Conservation (phyloP, 148 eudicot genomes). For the Talinum fruticosum region DNA sequence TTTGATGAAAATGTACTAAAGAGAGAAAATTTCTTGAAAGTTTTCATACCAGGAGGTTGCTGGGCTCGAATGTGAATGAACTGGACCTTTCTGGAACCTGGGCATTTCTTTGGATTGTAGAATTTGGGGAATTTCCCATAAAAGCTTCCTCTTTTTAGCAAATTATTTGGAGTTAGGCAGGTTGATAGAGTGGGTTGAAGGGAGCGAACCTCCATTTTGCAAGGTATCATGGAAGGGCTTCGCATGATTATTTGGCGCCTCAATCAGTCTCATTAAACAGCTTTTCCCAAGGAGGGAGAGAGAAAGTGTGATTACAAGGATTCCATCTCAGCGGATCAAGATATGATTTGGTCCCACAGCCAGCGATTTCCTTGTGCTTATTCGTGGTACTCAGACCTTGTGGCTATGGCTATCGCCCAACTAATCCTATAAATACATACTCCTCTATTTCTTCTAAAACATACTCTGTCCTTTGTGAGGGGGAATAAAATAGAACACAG, state of each 20-base stretch:
- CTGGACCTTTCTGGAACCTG: conserved; percentile 27
- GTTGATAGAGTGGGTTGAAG: conserved; percentile 7
- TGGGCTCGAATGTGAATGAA: conserved; percentile 34
- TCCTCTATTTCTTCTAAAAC: too few relatives aligned
- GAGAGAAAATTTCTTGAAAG: not conserved
- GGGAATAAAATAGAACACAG: too few relatives aligned
- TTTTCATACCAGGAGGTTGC: conserved; percentile 43
- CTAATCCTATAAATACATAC: too few relatives aligned
- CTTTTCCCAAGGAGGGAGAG: not conserved
- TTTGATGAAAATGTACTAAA: not conserved
- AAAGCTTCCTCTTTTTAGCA: not conserved
- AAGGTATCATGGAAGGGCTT: not conserved
- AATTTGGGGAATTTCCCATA: conserved; percentile 27
- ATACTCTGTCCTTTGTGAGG: too few relatives aligned
- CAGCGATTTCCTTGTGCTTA: not conserved
- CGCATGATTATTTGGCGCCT: conserved; percentile 7
- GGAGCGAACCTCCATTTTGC: conserved; percentile 16
- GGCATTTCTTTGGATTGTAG: conserved; percentile 19
- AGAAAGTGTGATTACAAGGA: not conserved
- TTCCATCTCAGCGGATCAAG: conserved; percentile 10
- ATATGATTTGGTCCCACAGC: conserved; percentile 17
- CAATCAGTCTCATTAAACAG: not conserved
- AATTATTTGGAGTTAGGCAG: not conserved
- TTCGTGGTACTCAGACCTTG: conserved; percentile 12
- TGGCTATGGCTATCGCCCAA: not conserved